Base-by-base conservation (phyloP, 352 stramenopile genomes). In the Phytophthora constricta region DNA sequence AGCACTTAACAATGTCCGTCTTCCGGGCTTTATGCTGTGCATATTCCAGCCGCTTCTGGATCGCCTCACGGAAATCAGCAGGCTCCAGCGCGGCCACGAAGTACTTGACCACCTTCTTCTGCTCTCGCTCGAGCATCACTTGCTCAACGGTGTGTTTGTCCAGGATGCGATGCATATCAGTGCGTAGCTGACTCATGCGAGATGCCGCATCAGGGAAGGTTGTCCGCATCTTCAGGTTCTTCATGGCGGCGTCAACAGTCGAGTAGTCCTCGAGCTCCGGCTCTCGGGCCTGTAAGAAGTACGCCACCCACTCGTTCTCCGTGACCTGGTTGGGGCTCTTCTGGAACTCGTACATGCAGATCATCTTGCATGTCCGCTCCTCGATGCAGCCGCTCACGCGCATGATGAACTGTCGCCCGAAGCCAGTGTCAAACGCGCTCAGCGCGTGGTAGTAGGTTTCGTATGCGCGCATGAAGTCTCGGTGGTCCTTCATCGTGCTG, bases 341-440 rank as follows among this genome's bases (percentile, higher is more conserved):
- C 33, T 48, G n/a, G 17, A 59, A 17, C 22, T 59, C 52, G 33
- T 59, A 59, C 34, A 59, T 39, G 39, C 52, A 59, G 17, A 59
- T 59, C 33, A 48, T 28, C 25, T 34, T 41, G 14, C 33, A 33
- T 1, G 52, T 59, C 4, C 52, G n/a, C 10, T 48, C 52, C 16
- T 59, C 52, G 16, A 59, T 49, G 28, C 58, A 66, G 16, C 17
- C 26, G 5, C 16, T 53, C 0, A 66, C 58, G 4, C 48, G 58
- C 58, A 66, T 66, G 17, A 66, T 41, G 37, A 54, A 59, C 23
- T 48, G 58, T 17, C 45, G 16, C 9, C 13, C 46, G 17, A 49
- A 41, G 31, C 13, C 25, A 33, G 53, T 61, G 14, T 45, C 39
- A 22, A 53, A 61, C 41, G 53, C 53, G 27, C 53, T 46, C 20